phyloP scores from a whole-genome alignment of 345 rosid genomes.

The Microcos paniculata region DNA sequence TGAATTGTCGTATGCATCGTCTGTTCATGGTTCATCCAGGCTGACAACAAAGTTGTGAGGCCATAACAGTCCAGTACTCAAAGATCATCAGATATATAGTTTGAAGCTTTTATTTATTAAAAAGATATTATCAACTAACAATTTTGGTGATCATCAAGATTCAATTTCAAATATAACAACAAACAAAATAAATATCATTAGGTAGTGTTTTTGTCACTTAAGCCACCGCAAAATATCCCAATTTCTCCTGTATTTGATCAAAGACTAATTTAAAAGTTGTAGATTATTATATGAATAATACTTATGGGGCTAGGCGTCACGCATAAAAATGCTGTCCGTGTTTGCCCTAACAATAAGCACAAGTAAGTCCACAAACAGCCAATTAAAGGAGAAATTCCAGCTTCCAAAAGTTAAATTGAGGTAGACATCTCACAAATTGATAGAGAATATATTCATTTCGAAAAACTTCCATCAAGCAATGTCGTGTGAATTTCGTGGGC shows the following conservation, averaged over 20 bases:
- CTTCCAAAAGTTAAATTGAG: background rate
- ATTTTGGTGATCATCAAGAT: too few species aligned
- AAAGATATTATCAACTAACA: too few species aligned
- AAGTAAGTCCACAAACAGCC: background rate
- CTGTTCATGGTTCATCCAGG: background rate
- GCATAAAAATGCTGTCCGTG: background rate
- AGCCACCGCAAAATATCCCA: too few species aligned
- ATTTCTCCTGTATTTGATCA: too few species aligned
- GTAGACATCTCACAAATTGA: conserved; percentile 8
- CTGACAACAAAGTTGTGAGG: background rate
- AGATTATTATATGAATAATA: background rate
- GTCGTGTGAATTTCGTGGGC: conserved; percentile 18
- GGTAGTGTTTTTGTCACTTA: too few species aligned
- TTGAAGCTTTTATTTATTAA: too few species aligned
- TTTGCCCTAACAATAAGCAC: conserved; percentile 3
- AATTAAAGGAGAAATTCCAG: background rate
- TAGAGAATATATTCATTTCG: conserved; percentile 6
- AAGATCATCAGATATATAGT: background rate
- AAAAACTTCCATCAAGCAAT: background rate
- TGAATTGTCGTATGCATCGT: background rate
- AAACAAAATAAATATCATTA: too few species aligned
- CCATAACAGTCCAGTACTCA: background rate
- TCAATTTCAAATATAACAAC: too few species aligned
- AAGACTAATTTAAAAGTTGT: background rate
- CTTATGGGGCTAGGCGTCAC: background rate